phyloP scores from a whole-genome alignment of 441 rosid species.

The Bruguiera hainesii region DNA sequence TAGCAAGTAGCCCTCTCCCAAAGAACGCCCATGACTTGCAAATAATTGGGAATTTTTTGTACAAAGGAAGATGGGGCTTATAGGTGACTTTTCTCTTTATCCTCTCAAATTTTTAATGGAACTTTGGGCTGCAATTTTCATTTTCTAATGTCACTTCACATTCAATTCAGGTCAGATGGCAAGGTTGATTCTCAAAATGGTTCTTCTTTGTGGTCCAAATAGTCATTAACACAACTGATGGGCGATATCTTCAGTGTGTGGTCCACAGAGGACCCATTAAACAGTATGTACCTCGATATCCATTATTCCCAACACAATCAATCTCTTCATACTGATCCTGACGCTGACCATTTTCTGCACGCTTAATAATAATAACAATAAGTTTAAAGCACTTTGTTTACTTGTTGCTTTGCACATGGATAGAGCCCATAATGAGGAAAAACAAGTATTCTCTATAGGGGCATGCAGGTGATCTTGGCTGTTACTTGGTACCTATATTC shows the following conservation, averaged over 20 bases:
- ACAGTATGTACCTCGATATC: background rate
- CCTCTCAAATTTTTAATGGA: background rate
- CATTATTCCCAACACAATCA: conserved; percentile 20
- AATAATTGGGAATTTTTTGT: conserved; percentile 14
- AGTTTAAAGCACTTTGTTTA: conserved; percentile 14
- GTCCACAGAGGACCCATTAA: conserved; percentile 23
- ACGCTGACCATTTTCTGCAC: conserved; percentile 11
- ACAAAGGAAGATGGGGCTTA: conserved; percentile 16
- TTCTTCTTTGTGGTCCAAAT: conserved; percentile 9
- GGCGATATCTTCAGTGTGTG: conserved; percentile 21
- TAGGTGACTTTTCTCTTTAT: background rate
- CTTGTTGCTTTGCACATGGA: conserved; percentile 38
- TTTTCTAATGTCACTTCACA: too few relatives aligned
- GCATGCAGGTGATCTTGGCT: background rate
- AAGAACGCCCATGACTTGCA: conserved; percentile 21
- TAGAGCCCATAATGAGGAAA: conserved; percentile 26
- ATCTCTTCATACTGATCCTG: conserved; percentile 16
- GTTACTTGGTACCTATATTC: too few relatives aligned
- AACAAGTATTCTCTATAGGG: background rate
- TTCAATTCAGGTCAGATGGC: conserved; percentile 24
- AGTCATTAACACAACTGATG: conserved; percentile 24
- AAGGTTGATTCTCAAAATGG: background rate
- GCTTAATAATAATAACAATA: background rate
- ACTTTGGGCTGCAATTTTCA: background rate
- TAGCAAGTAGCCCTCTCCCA: conserved; percentile 54